Percentiles rank a stretch among this genome's conserved stretches.
These are phyloP conservation scores for Penicillium sp. DNA, from an alignment of 2,329 filamentous ascomycete genomes.

Conservation along the genomic window DNA sequence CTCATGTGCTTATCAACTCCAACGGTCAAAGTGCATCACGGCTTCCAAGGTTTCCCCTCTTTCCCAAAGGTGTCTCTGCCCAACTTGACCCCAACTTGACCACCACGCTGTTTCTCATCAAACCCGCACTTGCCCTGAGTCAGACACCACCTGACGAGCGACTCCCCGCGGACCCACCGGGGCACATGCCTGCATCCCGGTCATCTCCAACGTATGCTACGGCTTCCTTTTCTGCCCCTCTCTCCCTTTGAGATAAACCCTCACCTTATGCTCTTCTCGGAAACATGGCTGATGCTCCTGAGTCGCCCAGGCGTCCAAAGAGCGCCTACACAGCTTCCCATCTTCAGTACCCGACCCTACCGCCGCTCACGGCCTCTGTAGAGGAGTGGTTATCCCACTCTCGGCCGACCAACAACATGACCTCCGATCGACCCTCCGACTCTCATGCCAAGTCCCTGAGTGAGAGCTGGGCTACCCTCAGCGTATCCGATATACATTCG, in stretches of 20 bases:
- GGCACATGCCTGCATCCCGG: conserved; percentile 17
- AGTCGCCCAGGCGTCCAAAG: conserved; percentile 30
- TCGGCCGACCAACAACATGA: conserved; percentile 42
- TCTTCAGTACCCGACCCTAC: conserved; percentile 44
- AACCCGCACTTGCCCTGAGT: conserved; percentile 1
- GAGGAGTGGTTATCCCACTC: conserved; percentile 44
- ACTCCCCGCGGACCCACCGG: conserved; percentile 21
- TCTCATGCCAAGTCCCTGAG: conserved; percentile 36
- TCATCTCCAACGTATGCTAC: conserved; percentile 15
- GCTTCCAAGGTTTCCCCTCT: not conserved
- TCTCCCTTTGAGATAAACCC: not conserved
- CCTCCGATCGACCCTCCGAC: conserved; percentile 32
- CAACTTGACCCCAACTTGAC: not conserved
- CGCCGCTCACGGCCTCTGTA: conserved; percentile 39
- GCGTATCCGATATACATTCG: conserved; percentile 43
- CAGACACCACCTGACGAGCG: conserved; percentile 14
- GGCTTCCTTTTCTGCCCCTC: conserved; percentile 1
- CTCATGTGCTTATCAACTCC: not conserved
- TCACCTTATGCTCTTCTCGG: conserved; percentile 8
- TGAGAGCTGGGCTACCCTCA: conserved; percentile 49
- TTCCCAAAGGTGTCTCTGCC: not conserved
- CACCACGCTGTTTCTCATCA: not conserved
- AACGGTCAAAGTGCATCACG: not conserved
- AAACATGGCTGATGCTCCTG: conserved; percentile 40
- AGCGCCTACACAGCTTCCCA: conserved; percentile 29